Evolutionary conservation across 1,139 yeast species (phyloP).

Genomic region (Candida pseudoviswanathii): DNA sequence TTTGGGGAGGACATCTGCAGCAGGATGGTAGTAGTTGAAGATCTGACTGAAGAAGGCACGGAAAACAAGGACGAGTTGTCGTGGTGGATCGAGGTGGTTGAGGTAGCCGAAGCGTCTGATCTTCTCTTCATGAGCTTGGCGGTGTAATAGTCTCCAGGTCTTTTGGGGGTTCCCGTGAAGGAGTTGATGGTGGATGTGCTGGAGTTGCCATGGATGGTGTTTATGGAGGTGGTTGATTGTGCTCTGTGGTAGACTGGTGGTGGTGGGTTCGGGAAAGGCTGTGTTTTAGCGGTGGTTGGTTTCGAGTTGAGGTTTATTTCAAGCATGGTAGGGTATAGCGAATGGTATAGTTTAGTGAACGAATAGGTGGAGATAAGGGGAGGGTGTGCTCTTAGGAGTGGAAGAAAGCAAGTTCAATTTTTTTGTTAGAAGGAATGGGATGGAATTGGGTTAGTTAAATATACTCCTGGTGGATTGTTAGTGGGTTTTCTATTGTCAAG

Average conservation of each 20-base stretch:
- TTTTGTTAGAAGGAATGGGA: no score
- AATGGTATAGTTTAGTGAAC: background rate
- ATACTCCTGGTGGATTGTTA: background rate
- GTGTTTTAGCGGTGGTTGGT: background rate
- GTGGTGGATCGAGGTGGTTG: background rate
- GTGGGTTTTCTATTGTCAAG: background rate
- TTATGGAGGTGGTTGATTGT: constrained; percentile 1
- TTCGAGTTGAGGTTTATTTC: background rate
- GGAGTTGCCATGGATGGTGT: background rate
- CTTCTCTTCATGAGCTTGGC: constrained; percentile 24
- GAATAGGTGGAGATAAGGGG: background rate
- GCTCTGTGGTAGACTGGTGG: constrained; percentile 4
- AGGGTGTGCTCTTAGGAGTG: background rate
- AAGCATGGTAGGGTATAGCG: background rate
- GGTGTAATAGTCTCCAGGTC: constrained; percentile 49
- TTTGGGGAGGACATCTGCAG: constrained; percentile 12
- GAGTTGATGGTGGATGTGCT: background rate
- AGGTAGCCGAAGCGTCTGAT: background rate
- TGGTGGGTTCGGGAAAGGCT: constrained; percentile 2
- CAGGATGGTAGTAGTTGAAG: constrained; percentile 3
- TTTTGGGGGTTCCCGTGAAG: constrained; percentile 18
- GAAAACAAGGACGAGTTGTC: constrained; percentile 1
- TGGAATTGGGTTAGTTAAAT: no score
- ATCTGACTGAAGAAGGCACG: background rate
- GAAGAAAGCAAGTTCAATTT: no score